A percentile compares a stretch with the other conserved stretches of the same genome.
Conservation (phyloP, 139 green algal species). For the Chlorella sp. region DNA sequence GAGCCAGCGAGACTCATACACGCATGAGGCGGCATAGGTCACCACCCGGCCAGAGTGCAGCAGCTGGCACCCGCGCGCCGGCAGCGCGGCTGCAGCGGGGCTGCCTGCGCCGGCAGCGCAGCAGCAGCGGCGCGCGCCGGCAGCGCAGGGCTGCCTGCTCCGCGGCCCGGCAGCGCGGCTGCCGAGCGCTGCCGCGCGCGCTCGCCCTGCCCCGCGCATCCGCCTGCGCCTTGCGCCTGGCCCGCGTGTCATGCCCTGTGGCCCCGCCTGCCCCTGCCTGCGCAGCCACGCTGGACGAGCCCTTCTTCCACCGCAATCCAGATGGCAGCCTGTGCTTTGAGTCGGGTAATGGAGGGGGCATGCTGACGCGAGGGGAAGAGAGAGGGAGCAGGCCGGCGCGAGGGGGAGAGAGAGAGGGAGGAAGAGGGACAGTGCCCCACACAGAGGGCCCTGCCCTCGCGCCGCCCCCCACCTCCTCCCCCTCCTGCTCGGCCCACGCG, state of each 20-base stretch:
- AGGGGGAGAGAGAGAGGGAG: not conserved
- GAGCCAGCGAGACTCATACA: not conserved
- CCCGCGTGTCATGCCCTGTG: not conserved
- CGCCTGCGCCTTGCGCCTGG: not conserved
- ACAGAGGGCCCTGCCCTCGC: not conserved
- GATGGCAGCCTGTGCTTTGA: conserved; percentile 38
- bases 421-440: no score
- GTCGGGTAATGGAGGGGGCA: not conserved
- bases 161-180: not conserved
- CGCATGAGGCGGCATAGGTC: not conserved
- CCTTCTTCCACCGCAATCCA: conserved; percentile 66
- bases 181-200: not conserved
- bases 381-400: not conserved
- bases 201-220: not conserved
- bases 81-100: no score
- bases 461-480: not conserved
- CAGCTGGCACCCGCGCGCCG: no score
- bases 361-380: no score
- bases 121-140: no score
- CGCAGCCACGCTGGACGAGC: conserved; percentile 42
- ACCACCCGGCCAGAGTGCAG: no score
- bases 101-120: no score
- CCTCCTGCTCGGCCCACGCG: not conserved
- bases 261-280: not conserved
- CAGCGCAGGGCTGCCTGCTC: not conserved